Evolutionary conservation across 2,329 filamentous ascomycete genomes (phyloP), one percentile per base, ranked within the genome.

Genomic region (Phialophora expanda): DNA sequence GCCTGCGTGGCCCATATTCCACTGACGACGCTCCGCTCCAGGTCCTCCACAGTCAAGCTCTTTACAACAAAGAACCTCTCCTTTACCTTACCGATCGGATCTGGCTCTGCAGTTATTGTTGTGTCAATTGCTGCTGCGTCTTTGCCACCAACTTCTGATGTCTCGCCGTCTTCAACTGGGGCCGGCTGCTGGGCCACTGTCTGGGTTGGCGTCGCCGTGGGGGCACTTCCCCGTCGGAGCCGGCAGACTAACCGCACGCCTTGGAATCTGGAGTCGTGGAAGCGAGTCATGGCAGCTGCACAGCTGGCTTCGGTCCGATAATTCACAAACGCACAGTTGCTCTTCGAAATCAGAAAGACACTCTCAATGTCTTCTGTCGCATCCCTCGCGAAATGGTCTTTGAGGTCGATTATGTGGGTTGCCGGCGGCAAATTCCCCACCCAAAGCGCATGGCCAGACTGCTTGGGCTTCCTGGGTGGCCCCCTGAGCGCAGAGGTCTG

Each of bases 241-340:
- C 94, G 86, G 76, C 93, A 96, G 12, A 97, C 93, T 4, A 98
- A 84, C 28, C 92, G 87, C 20, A 95, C 90, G 0, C 91, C 89
- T 72, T 94, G 88, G 72, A 97, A 97, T 63, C 90, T 89, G 1
- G 93, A 96, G 74, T 98, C 93, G 76, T 98, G 92, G 53, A 98
- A 90, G 71, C 91, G 88, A 54, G 88, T 85, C 81, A 97, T 91
- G 0, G 94, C 94, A 8, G 86, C 84, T 6, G 86, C 80, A 75
- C 93, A 97, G 4, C 88, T 87, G 2, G 83, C 80, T 73, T 97
- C 93, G 58, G 92, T 90, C 69, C 89, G 91, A 76, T 96, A 98
- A 75, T 98, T 98, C 70, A 96, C 92, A 80, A 98, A 98, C 0
- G 93, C 94, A 74, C 94, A 98, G 75, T 97, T 97, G 76, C 93